Base-by-base conservation (phyloP, 108 stramenopile genomes). In the Schizochytrium sp. region DNA sequence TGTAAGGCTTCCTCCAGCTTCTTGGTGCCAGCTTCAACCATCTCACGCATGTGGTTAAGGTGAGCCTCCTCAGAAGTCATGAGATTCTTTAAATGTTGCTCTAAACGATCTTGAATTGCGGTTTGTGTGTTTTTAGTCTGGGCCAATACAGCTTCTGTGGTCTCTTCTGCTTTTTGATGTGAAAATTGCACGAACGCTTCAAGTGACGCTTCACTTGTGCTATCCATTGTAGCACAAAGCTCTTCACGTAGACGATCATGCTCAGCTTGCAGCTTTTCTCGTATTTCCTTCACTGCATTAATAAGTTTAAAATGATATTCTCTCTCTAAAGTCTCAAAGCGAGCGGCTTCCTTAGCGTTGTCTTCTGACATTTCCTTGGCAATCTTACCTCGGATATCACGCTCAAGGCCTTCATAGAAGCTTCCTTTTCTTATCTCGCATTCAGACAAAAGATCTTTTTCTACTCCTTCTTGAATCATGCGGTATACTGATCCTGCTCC, bases 361-460 rank as follows among this genome's bases (percentile, higher is more conserved):
- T 12, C 64, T 10, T 38, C 64, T 8, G 64, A 38, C 19, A 7
- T 13, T 15, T 69, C 64, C 44, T 69, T 69, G 64, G 64, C 64
- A 44, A 69, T 38, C 64, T 69, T 38, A 69, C 64, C 64, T 38
- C 64, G 64, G 44, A 69, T 38, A 69, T 69, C 64, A 7, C 64
- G 64, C 28, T 69, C 64, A 69, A 69, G 40, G 28, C 42, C 40
- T 44, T 69, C 64, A 44, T 69, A 69, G 5, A 69, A 38, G 28
- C 15, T 15, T 15, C 64, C 64, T 15, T 38, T 69, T 38, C 64
- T 38, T 7, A 69, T 38, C 64, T 12, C 64, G 64, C 64, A 69
- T 44, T 38, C 7, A 0, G 40, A 44, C 42, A 38, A 44, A 2
- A 69, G 44, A 44, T 15, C 5, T 28, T 7, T 44, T 44, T 69